Conservation (phyloP, 179 eudicot species). For the Gypsophila paniculata region DNA sequence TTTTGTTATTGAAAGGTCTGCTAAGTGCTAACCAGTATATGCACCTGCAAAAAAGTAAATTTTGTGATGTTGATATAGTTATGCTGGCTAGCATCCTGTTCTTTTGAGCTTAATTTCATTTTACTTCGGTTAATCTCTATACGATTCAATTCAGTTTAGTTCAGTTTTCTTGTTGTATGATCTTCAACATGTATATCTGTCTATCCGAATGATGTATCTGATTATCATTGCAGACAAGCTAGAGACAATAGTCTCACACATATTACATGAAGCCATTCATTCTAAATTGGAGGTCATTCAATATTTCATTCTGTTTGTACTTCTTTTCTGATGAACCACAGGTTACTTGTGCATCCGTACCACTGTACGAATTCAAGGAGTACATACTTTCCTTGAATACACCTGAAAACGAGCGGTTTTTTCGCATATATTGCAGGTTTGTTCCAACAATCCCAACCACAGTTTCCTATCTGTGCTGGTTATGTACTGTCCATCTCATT, state of each 20-base stretch:
- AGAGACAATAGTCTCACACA: conserved; percentile 15
- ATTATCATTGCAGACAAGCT: conserved; percentile 8
- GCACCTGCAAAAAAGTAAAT: no score
- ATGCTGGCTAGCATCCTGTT: no score
- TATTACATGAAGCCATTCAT: conserved; percentile 16
- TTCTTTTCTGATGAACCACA: conserved; percentile 20
- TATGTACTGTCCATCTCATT: background rate
- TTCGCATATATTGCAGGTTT: background rate
- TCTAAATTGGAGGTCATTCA: conserved; percentile 6
- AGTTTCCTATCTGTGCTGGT: background rate
- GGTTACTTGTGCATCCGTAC: conserved; percentile 19
- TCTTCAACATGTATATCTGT: background rate
- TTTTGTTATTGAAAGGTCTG: no score
- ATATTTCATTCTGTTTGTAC: background rate
- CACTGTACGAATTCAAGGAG: conserved; percentile 16
- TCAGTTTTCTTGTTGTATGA: background rate
- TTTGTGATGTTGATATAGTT: no score
- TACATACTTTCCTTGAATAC: conserved; percentile 14
- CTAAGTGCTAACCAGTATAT: no score
- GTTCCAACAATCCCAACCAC: conserved; percentile 17
- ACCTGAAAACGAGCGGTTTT: conserved; percentile 12
- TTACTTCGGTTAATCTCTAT: no score
- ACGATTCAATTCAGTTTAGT: no score
- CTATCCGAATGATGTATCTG: background rate
- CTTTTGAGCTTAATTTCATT: no score